These are phyloP conservation scores for Triangularia verruculosa DNA, from an alignment of 2,329 filamentous ascomycete species.

Conservation along the genomic window DNA sequence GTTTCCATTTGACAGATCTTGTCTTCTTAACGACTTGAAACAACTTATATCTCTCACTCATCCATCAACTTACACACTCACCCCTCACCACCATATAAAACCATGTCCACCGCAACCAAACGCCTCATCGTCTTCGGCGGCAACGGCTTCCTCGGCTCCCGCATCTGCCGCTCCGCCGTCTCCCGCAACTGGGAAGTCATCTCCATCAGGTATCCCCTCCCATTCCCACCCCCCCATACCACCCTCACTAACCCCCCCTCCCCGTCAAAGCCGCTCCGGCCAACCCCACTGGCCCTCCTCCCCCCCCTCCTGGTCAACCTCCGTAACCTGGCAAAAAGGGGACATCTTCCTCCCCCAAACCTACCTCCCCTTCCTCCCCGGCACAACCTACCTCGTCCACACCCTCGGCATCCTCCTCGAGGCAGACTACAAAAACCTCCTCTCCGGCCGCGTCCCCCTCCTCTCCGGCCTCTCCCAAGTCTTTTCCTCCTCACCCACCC, in stretches of 20 bases:
- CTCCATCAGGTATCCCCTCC: constrained; percentile 70
- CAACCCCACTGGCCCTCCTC: constrained; percentile 76
- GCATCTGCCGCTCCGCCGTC: constrained; percentile 89
- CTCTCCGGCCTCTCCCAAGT: constrained; percentile 73
- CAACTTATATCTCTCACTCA: background rate
- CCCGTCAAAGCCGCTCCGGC: constrained; percentile 78
- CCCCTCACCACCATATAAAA: constrained; percentile 20
- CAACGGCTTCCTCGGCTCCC: constrained; percentile 82
- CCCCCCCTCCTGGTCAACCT: constrained; percentile 75
- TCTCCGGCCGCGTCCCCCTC: constrained; percentile 81
- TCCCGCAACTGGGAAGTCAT: constrained; percentile 86
- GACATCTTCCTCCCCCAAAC: constrained; percentile 81
- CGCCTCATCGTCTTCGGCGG: constrained; percentile 88
- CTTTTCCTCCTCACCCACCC: constrained; percentile 68
- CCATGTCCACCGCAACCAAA: constrained; percentile 59
- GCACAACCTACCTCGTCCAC: constrained; percentile 84
- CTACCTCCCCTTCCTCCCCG: constrained; percentile 72
- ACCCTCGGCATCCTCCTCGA: constrained; percentile 94
- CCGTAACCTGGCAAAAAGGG: constrained; percentile 82
- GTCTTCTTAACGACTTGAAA: background rate
- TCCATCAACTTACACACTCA: background rate
- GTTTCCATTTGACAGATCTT: no score
- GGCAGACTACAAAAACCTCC: constrained; percentile 92
- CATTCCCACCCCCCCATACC: background rate
- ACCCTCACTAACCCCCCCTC: background rate